Evolutionary conservation across 106 monocot genomes (phyloP).

Genomic region (Dendrobium chrysotoxum): DNA sequence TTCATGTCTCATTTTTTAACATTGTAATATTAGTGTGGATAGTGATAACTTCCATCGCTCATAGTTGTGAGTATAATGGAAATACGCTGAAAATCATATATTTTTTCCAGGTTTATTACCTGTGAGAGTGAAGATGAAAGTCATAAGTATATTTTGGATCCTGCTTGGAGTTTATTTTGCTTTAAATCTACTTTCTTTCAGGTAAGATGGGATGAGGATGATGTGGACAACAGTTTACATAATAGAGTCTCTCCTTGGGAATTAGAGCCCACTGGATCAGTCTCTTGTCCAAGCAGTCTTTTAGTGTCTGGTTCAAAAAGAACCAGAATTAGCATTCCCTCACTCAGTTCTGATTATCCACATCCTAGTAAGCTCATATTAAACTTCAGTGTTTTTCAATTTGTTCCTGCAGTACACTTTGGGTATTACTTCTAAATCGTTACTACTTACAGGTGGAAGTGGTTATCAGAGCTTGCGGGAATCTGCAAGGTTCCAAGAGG

Average conservation of each 20-base stretch:
- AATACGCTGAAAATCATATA: too few species aligned
- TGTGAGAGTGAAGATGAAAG: too few species aligned
- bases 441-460: conserved; percentile 17
- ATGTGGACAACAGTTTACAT: conserved; percentile 26
- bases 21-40: too few species aligned
- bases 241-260: conserved; percentile 80
- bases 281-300: conserved; percentile 29
- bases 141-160: too few species aligned
- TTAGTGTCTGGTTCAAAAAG: conserved; percentile 41
- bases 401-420: neutral
- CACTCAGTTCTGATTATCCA: conserved; percentile 30
- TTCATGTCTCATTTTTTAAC: too few species aligned
- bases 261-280: conserved; percentile 47
- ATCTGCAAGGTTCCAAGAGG: conserved; percentile 65
- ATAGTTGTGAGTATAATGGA: too few species aligned
- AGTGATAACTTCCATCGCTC: too few species aligned
- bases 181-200: conserved; percentile 12
- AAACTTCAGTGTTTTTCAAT: neutral
- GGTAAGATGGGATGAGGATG: conserved; percentile 82
- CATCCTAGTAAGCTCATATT: conserved; percentile 36
- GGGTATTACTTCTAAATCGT: neutral
- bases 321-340: conserved; percentile 27
- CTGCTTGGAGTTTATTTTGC: neutral
- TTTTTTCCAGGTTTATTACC: too few species aligned
- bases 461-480: conserved; percentile 44